These are phyloP conservation scores for Kernera saxatilis DNA, from an alignment of 345 rosid genomes.

Conservation along the genomic window DNA sequence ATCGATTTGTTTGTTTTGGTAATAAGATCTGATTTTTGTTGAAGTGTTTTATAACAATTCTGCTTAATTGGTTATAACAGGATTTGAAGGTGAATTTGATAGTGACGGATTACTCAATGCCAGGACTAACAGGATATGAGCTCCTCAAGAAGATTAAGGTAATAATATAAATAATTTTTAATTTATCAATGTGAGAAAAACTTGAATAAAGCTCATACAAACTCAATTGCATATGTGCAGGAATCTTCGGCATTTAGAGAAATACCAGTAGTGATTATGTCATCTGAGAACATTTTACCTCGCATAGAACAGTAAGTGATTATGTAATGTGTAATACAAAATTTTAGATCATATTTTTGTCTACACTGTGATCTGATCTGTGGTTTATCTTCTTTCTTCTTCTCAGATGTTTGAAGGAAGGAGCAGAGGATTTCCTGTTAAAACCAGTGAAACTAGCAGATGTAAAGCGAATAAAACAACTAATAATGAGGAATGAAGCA, in stretches of 20 bases:
- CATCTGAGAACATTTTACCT: slow-evolving; percentile 69
- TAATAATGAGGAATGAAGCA: slow-evolving; percentile 37
- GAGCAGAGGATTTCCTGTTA: slow-evolving; percentile 74
- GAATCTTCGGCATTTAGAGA: slow-evolving; percentile 64
- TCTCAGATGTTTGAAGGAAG: slow-evolving; percentile 75
- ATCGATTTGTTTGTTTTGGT: neutral
- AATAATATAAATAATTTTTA: neutral
- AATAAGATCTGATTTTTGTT: neutral
- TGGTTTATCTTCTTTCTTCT: neutral
- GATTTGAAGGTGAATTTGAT: slow-evolving; percentile 75
- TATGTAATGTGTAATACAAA: neutral
- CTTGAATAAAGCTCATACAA: neutral
- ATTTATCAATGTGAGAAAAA: neutral
- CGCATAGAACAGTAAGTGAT: slow-evolving; percentile 58
- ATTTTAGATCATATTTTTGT: neutral
- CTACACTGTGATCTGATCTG: neutral
- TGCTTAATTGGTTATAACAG: slow-evolving; percentile 28
- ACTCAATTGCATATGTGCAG: slow-evolving; percentile 23
- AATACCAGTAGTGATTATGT: slow-evolving; percentile 79
- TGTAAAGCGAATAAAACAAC: slow-evolving; percentile 54
- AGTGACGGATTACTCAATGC: slow-evolving; percentile 83
- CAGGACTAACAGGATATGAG: slow-evolving; percentile 80
- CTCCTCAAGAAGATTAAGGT: slow-evolving; percentile 79
- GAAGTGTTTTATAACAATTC: neutral
- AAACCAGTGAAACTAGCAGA: slow-evolving; percentile 81